phyloP scores from a whole-genome alignment of 163 green algal genomes.

The Prototheca stagnorum region DNA sequence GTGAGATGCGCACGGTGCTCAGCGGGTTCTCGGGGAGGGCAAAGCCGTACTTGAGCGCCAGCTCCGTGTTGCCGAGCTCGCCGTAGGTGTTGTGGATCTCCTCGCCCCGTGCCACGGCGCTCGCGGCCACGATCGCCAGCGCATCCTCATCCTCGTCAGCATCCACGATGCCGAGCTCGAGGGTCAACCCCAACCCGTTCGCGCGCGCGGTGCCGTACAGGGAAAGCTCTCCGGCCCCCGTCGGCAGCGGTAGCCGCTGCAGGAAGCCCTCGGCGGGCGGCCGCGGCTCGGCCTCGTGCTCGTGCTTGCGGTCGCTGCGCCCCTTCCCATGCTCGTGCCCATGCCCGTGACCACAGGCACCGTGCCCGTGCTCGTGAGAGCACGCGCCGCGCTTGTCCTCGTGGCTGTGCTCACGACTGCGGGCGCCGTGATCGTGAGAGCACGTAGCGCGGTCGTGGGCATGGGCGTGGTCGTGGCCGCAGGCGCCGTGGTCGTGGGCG shows the following conservation, averaged over 20 bases:
- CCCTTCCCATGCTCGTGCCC: too few species aligned
- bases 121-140: constrained; percentile 54
- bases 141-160: constrained; percentile 15
- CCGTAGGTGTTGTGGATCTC: constrained; percentile 84
- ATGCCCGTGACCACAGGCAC: too few species aligned
- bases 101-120: constrained; percentile 15
- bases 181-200: constrained; percentile 31
- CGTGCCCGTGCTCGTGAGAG: too few species aligned
- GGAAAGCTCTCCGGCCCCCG: background rate
- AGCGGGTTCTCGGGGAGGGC: constrained; percentile 43
- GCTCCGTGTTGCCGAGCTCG: constrained; percentile 56
- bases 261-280: background rate
- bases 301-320: background rate
- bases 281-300: background rate
- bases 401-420: too few species aligned
- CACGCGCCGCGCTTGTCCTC: too few species aligned
- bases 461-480: too few species aligned
- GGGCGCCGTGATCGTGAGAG: too few species aligned
- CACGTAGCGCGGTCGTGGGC: too few species aligned
- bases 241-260: too few species aligned
- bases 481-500: too few species aligned
- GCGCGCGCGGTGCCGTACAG: constrained; percentile 2
- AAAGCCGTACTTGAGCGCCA: constrained; percentile 76
- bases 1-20: constrained; percentile 19
- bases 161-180: constrained; percentile 64